Base-by-base conservation (phyloP, 176 grass and related monocot species). In the Poa pratensis region DNA sequence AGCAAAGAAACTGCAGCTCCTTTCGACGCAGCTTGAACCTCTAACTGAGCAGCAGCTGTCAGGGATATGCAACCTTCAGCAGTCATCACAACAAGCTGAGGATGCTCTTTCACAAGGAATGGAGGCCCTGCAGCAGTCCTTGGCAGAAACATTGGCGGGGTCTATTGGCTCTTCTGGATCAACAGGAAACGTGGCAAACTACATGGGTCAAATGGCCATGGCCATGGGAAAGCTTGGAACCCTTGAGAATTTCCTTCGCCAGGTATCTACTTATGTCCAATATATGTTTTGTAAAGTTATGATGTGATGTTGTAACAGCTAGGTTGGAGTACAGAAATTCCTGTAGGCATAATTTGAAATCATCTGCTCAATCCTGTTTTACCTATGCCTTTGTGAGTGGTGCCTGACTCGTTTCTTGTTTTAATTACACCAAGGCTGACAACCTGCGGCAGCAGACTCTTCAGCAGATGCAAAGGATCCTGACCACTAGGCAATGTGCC, bases 151-250 rank as follows among this genome's bases (percentile, higher is more conserved):
- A 20, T 87, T 98, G 85, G 96, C 93, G 71, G 93, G 96, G 20
- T 98, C 93, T 60, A 90, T 98, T 59, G 82, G 86, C 16, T 85
- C 96, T 55, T 93, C 96, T 27, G 93, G 89, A 72, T 95, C 93
- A 73, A 93, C 93, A 72, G 93, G 96, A 81, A 98, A 94, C 76
- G 96, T 98, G 26, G 93, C 96, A 70, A 95, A 98, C 37, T 98
- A 98, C 77, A 98, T 98, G 96, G 96, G 96, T 79, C 96, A 98
- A 85, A 98, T 98, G 96, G 96, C 96, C 61, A 98, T 98, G 96
- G 93, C 96, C 43, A 95, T 98, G 96, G 96, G 93, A n/a, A 98
- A 98, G 65, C 96, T 98, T 53, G 96, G 95, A 54, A 98, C 96
- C 12, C 89, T 98, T 35, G 96, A 98, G 75, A 98, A 86, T 83